phyloP scores from a whole-genome alignment of 257 asterid species.

The Solanum raphanifolium region DNA sequence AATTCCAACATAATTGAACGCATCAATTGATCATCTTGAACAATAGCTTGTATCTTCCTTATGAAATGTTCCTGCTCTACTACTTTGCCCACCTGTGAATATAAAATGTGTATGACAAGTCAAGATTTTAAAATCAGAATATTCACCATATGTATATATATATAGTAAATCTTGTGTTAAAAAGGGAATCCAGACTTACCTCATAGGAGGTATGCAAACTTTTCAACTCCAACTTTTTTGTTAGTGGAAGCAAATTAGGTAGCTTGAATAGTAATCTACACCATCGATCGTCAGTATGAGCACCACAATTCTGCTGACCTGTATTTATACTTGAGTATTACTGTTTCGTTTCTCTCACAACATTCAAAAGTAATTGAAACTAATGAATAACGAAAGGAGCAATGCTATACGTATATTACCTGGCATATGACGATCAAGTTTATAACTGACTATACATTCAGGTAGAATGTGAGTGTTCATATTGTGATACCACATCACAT shows the following conservation, averaged over 20 bases:
- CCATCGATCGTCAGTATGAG: constrained; percentile 3
- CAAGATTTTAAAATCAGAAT: background rate
- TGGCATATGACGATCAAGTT: constrained; percentile 10
- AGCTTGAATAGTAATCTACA: constrained; percentile 29
- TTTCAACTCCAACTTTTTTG: constrained; percentile 31
- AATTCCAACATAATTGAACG: constrained; percentile 35
- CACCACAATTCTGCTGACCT: constrained; percentile 21
- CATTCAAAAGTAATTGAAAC: background rate
- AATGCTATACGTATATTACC: constrained; percentile 14
- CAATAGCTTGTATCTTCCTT: constrained; percentile 31
- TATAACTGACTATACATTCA: constrained; percentile 54
- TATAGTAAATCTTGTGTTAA: background rate
- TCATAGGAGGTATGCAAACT: constrained; percentile 22
- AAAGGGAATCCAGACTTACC: constrained; percentile 20
- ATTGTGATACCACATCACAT: constrained; percentile 50
- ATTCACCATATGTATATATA: background rate
- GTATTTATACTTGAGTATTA: background rate
- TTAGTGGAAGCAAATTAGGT: constrained; percentile 30
- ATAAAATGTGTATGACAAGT: background rate
- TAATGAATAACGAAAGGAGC: too few species aligned
- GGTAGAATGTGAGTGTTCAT: constrained; percentile 59
- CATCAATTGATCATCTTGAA: constrained; percentile 37
- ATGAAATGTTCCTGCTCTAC: constrained; percentile 28
- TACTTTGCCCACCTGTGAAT: constrained; percentile 41
- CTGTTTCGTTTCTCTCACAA: background rate